Evolutionary conservation across 1,139 yeast species (phyloP), one percentile per base, ranked within the genome.

Genomic region (Taiozyma onychis): DNA sequence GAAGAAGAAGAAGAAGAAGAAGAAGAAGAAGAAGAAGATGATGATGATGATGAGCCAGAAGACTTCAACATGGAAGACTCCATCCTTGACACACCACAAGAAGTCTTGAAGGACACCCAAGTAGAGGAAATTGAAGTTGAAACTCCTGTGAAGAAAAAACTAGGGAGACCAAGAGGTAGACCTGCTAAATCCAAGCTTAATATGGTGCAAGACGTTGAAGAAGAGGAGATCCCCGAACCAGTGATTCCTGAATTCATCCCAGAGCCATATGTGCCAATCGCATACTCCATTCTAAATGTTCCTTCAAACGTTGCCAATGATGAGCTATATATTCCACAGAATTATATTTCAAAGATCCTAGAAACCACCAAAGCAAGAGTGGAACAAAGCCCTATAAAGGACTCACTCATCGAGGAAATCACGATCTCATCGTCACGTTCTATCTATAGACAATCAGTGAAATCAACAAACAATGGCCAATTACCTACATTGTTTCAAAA

Each of bases 351-450:
- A 10, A 37, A 37, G 24, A 37, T 37, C 14, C 10, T 24, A 3
- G 27, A 26, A 26, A 30, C 47, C 3, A 35, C 26, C 22, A 16
- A 6, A 28, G 30, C 43, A 11, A 27, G 35, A 7, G 10, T 14
- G 18, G 4, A 24, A 2, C 28, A 16, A 22, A 22, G 35, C 28
- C 37, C 41, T 21, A 41, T 49, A 2, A 27, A 27, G 21, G 50
- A 55, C n/a, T 66, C 69, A 2, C 68, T 72, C 48, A 72, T 76
- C 37, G 73, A 70, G 56, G 71, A 68, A 50, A 65, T 73, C 10
- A 56, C 66, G 0, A 58, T 76, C n/a, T 62, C 70, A 3, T 72
- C 79, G 1, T 67, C 79, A 1, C 59, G 71, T 16, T 64, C 72
- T 8, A 56, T 67, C 27, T 62, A 58, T 52, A 60, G 57, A 49